Base-by-base conservation (phyloP, 345 rosid genomes). In the Corchorus capsularis region DNA sequence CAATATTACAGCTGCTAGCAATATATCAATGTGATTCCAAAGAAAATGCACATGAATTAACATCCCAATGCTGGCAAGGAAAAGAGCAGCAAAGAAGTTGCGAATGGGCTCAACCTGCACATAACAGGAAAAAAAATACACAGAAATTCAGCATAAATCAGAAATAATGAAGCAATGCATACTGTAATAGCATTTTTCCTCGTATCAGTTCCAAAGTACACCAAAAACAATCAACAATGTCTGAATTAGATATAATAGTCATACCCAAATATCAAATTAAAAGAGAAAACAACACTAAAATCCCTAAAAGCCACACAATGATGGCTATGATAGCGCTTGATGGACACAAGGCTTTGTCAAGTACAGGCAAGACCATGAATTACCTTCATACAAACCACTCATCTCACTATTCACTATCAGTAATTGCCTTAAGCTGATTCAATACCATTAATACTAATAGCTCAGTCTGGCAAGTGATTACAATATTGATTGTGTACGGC, bases 61-160 rank as follows among this genome's bases (percentile, higher is more conserved):
- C 94, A 90, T 90, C 77, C 94, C 94, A 56, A 90, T 88, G 80
- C 94, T 90, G 79, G 94, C 89, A 69, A 90, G 89, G 84, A 90
- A 90, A 70, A 90, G 86, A 77, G 94, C 92, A 78, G 92, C 94
- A 85, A 90, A 90, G 83, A 90, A 86, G 76, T 90, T 90, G 73
- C 92, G 92, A 82, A 90, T 85, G 55, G 94, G 94, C 80, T 90
- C 94, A 81, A 90, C 89, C 92, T 90, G 75, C 72, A 46, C 6
- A 46, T 20, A 41, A 69, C 7, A 66, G 54, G 45, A 32, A 72
- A 5, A 5, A 37, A 14, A 72, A 43, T 3, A 56, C 4, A 15
- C 47, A 22, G 37, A 72, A 59, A 8, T 56, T 57, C 74, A 19
- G 1, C 8, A 1, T 11, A 22, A 19, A 4, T 8, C 60, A 37